Evolutionary conservation across 2,329 filamentous ascomycete species (phyloP).

Genomic region (Nemania abortiva): DNA sequence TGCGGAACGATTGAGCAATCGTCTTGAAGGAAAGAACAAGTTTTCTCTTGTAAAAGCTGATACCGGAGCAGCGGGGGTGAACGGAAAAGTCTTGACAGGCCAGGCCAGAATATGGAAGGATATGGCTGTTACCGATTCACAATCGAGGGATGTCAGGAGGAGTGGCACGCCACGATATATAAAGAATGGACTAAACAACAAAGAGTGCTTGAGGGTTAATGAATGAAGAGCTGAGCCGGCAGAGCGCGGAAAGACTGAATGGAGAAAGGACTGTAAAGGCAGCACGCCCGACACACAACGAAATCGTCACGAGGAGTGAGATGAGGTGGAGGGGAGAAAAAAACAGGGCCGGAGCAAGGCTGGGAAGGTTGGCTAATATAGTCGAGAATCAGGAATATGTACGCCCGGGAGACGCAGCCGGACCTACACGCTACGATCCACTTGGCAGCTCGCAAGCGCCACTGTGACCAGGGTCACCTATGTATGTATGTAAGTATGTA

Average conservation of each 20-base stretch:
- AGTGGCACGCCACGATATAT: constrained; percentile 40
- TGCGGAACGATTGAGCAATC: constrained; percentile 31
- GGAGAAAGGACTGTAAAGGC: constrained; percentile 41
- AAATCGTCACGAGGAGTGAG: constrained; percentile 37
- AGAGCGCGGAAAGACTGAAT: constrained; percentile 45
- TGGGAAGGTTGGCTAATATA: constrained; percentile 33
- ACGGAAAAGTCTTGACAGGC: constrained; percentile 28
- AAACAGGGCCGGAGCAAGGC: constrained; percentile 14
- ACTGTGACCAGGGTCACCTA: constrained; percentile 1
- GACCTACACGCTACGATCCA: constrained; percentile 15
- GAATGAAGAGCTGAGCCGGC: constrained; percentile 48
- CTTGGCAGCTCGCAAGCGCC: constrained; percentile 26
- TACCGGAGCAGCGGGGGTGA: constrained; percentile 41
- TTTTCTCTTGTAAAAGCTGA: constrained; percentile 33
- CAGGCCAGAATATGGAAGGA: constrained; percentile 17
- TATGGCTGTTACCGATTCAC: constrained; percentile 23
- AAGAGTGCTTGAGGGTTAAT: constrained; percentile 46
- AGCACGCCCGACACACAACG: constrained; percentile 35
- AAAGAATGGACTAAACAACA: constrained; percentile 50
- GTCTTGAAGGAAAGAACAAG: constrained; percentile 42
- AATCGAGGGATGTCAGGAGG: constrained; percentile 35
- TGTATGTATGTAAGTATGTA: too few species aligned
- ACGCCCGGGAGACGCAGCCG: constrained; percentile 10
- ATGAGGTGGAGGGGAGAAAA: constrained; percentile 27
- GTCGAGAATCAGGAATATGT: too few species aligned